Base-by-base conservation (phyloP, 2,329 filamentous ascomycete species). In the Elsinoe fawcettii region DNA sequence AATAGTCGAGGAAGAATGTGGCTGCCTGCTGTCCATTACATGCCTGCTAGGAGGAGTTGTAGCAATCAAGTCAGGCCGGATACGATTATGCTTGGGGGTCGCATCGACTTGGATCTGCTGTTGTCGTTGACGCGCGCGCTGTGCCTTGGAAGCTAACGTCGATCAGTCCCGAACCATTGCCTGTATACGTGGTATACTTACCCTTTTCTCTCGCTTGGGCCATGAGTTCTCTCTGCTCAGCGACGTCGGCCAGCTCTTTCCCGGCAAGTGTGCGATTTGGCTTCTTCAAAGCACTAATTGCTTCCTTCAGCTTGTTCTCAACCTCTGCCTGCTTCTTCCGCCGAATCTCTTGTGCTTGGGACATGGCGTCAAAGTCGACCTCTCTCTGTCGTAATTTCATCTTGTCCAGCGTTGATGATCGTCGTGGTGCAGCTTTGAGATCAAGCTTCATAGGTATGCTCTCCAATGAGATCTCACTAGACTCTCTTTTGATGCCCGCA, bases 201-300 rank as follows among this genome's bases (percentile, higher is more conserved):
- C 54, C 55, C 51, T 64, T 65, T 11, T 63, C 63, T 18, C 65
- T 65, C 8, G 63, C 66, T 57, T 67, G 64, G 3, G 64, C 67
- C 56, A 69, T 69, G 44, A 51, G 56, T 30, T 60, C 60, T 27
- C 84, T 80, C 63, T 79, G 80, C 67, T 90, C 85, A 3, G 82
- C 79, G 23, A 82, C 84, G 62, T 88, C 86, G 2, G 80, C 82
- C 58, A 87, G 76, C 36, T 82, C 79, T 64, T 83, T 84, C 30
- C 83, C 83, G 11, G 85, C 86, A 39, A 87, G 76, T 20, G 82
- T 79, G 46, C 88, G 81, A 65, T 92, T 90, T 1, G 88, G 88
- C 69, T 85, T 89, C 67, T 87, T 85, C 41, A 92, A 69, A 8
- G 84, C 80, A 5, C 80, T 81, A 51, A 93, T 91, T 7, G 88